A percentile compares a stretch with the other conserved stretches of the same genome.
Conservation (phyloP, 2,329 filamentous ascomycete genomes). For the Endothia cerciana region DNA sequence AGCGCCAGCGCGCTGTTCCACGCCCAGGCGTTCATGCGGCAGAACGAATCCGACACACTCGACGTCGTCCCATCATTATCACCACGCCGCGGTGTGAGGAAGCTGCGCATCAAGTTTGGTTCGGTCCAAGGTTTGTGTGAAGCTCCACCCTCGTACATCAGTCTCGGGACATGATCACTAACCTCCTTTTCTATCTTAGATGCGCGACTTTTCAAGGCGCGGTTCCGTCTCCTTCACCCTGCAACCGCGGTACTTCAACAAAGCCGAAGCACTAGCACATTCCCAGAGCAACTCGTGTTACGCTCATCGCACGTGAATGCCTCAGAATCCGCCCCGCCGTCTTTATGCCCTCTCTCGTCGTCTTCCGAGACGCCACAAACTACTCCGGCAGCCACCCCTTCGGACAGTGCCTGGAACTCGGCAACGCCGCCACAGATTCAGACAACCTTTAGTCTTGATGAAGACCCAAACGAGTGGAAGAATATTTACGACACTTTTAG, state of each 20-base stretch:
- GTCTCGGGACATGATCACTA: background rate
- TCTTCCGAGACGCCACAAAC: background rate
- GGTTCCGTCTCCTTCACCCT: background rate
- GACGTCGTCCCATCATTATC: background rate
- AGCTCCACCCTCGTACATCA: background rate
- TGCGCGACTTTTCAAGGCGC: background rate
- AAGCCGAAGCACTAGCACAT: background rate
- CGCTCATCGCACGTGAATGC: background rate
- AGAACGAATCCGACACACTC: background rate
- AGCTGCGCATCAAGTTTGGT: constrained; percentile 12
- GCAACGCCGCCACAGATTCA: background rate
- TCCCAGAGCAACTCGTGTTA: background rate
- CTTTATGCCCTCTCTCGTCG: background rate
- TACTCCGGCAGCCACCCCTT: background rate
- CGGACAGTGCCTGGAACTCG: background rate
- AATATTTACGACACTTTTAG: background rate
- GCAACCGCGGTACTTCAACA: background rate
- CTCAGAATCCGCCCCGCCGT: background rate
- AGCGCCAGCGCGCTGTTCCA: constrained; percentile 3
- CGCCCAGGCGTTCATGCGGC: background rate
- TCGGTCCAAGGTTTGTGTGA: background rate
- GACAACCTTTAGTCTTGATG: background rate
- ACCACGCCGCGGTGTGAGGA: background rate
- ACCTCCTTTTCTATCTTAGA: background rate
- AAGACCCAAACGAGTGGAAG: background rate